These are phyloP conservation scores for Diddensiella santjacobensis DNA, from an alignment of 805 yeast species.

Conservation along the genomic window DNA sequence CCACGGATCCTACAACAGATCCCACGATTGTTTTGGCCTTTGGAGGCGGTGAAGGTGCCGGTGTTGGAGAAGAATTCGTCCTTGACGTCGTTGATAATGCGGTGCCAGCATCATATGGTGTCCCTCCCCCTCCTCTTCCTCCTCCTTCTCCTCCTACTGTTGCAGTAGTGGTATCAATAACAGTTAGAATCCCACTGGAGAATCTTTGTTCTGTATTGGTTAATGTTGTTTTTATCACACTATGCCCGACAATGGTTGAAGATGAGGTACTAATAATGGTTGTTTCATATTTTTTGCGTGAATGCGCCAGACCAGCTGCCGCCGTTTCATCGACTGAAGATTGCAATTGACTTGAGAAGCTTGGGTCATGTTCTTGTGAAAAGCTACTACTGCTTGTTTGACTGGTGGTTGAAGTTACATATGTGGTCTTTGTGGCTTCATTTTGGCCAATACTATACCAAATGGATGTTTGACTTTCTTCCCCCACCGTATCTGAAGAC, in stretches of 20 bases:
- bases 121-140: neutral
- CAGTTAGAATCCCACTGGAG: neutral
- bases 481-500: too few relatives aligned
- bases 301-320: too few relatives aligned
- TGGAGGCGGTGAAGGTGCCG: conserved; percentile 7
- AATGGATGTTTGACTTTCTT: neutral
- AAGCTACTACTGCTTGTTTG: too few relatives aligned
- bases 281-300: too few relatives aligned
- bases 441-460: neutral
- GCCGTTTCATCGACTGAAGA: too few relatives aligned
- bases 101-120: conserved; percentile 3
- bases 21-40: conserved; percentile 25
- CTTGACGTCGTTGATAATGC: conserved; percentile 6
- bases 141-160: neutral
- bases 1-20: conserved; percentile 27
- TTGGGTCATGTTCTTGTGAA: too few relatives aligned
- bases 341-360: too few relatives aligned
- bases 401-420: too few relatives aligned
- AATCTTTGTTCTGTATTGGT: neutral
- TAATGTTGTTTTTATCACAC: too few relatives aligned
- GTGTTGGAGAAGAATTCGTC: conserved; percentile 6
- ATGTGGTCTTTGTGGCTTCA: neutral
- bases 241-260: too few relatives aligned
- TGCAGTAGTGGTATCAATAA: neutral
- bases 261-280: too few relatives aligned